Evolutionary conservation across 1,139 yeast genomes (phyloP), one percentile per base, ranked within the genome.

Genomic region (Hyphopichia fennica): DNA sequence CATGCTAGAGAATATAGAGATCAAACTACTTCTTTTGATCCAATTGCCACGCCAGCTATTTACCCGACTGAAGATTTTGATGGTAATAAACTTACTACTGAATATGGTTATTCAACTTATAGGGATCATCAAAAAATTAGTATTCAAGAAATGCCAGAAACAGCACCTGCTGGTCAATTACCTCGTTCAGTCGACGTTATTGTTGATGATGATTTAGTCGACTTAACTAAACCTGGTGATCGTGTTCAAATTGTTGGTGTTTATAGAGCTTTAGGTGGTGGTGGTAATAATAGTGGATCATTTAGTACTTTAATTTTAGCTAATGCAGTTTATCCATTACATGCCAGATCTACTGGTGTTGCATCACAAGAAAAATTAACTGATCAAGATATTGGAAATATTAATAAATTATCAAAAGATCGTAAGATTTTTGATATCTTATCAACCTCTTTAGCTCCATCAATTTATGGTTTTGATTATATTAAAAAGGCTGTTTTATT

Each of bases 101-200:
- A 93, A 61, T 93, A 88, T 58, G 99, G 99, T 3, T 87, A 84
- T 60, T 86, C 95, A 17, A 89, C 96, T 17, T 93, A 89, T 62
- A 78, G 93, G 54, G 99, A 93, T 65, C 97, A 93, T 60, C 99
- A 93, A 66, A 87, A 90, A 36, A 78, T 93, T 30, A 82, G 96
- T 0, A 86, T 93, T 31, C 99, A 93, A 65, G 99, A 93, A 69
- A 88, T 95, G 93, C 99, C 99, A 1, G 99, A 93, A 67, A 79
- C 86, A 52, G 97, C 99, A 0, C 99, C 99, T 15, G 96, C 98
- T 1, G 99, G 99, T 45, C 99, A 93, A 65, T 74, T 93, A 49
- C 99, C 99, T 34, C 76, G 99, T 52, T 84, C 96, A 2, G 80
- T 93, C 33, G 99, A 93, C 59, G 87, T 93, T 31, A 79, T 93